Conservation (phyloP, 169 alveolate species). For the Plasmodium fragile region DNA sequence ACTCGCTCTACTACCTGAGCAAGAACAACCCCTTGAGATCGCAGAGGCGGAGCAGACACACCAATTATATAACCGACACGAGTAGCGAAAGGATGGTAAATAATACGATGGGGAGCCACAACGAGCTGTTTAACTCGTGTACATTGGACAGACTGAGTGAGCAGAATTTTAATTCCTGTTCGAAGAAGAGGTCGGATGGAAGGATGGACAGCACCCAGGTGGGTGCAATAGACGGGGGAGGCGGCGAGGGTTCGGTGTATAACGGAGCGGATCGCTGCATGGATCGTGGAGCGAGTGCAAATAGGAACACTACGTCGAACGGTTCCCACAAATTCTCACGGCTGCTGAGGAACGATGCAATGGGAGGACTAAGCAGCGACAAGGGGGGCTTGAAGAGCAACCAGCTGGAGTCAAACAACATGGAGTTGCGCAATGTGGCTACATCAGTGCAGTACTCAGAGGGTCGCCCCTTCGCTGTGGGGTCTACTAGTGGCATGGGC, state of each 20-base stretch:
- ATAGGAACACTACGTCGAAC: neutral
- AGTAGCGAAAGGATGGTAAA: constrained; percentile 58
- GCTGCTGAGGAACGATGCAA: constrained; percentile 11
- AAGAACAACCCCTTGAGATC: neutral
- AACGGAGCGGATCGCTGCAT: neutral
- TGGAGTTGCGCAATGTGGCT: neutral
- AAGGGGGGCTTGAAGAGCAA: neutral
- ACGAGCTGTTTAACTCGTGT: constrained; percentile 21
- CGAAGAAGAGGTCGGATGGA: constrained; percentile 5
- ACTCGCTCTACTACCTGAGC: neutral
- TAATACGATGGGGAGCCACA: constrained; percentile 8
- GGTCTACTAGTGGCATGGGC: neutral
- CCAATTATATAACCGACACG: constrained; percentile 42
- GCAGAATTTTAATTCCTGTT: constrained; percentile 39
- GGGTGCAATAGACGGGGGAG: neutral
- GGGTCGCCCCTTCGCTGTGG: neutral
- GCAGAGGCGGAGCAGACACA: neutral
- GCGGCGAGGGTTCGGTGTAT: neutral
- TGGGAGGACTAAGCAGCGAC: neutral
- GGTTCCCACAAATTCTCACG: neutral
- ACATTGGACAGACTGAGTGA: constrained; percentile 30
- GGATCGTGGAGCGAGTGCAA: neutral
- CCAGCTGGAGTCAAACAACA: neutral
- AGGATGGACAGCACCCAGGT: neutral
- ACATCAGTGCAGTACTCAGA: neutral